These are phyloP conservation scores for Epichloe amarillans DNA, from an alignment of 2,329 filamentous ascomycete species.

Conservation along the genomic window DNA sequence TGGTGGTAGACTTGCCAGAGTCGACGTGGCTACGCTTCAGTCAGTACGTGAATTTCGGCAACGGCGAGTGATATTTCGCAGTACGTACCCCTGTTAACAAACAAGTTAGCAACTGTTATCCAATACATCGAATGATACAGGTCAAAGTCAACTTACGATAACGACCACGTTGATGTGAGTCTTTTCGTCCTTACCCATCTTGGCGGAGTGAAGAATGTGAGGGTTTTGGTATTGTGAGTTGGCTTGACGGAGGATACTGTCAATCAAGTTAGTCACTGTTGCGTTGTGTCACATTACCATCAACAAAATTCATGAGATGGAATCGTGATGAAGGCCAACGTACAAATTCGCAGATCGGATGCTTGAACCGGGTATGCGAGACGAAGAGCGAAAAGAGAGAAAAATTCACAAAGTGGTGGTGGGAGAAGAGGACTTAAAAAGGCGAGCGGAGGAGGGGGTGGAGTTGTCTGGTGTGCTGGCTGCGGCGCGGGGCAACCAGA, in stretches of 20 bases:
- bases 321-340: constrained; percentile 9
- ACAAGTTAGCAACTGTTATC: constrained; percentile 9
- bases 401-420: constrained; percentile 22
- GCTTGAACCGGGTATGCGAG: constrained; percentile 32
- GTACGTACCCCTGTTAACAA: constrained; percentile 15
- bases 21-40: constrained; percentile 66
- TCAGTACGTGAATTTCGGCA: constrained; percentile 19
- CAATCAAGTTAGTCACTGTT: neutral
- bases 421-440: constrained; percentile 27
- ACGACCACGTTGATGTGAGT: constrained; percentile 95
- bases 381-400: constrained; percentile 26
- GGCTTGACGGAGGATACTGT: constrained; percentile 4
- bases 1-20: constrained; percentile 97
- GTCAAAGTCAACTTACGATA: constrained; percentile 43
- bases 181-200: constrained; percentile 75
- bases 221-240: constrained; percentile 5
- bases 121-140: neutral
- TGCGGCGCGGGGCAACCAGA: constrained; percentile 23
- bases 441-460: constrained; percentile 16
- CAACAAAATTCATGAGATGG: neutral
- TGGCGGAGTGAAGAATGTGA: constrained; percentile 1
- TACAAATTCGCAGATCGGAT: constrained; percentile 30
- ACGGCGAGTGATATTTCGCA: neutral
- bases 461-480: constrained; percentile 16
- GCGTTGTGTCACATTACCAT: neutral